These are phyloP conservation scores for Cutaneotrichosporon sp. DNA, from an alignment of 1,284 basidiomycete genomes.

Conservation along the genomic window DNA sequence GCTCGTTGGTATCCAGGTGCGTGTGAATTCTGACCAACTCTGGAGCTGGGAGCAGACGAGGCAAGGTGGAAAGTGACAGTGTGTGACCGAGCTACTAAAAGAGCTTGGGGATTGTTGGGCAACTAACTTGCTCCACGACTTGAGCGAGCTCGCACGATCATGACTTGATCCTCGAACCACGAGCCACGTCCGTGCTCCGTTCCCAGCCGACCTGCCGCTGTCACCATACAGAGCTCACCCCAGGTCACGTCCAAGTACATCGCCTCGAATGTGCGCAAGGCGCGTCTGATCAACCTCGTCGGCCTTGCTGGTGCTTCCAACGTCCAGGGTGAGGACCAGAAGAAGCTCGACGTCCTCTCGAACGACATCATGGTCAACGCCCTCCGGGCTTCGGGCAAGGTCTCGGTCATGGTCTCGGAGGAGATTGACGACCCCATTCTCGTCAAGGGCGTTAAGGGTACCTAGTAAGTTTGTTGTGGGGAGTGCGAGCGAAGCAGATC, in stretches of 20 bases:
- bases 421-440: constrained; percentile 86
- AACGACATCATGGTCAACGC: constrained; percentile 99
- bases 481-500: background rate
- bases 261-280: constrained; percentile 95
- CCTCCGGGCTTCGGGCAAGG: constrained; percentile 88
- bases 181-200: background rate
- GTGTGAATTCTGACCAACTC: background rate
- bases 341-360: constrained; percentile 95
- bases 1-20: constrained; percentile 88
- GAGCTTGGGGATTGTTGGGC: no score
- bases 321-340: constrained; percentile 98
- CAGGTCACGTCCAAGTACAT: constrained; percentile 76
- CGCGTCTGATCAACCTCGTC: constrained; percentile 96
- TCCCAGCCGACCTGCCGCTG: background rate
- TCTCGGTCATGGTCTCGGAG: constrained; percentile 94
- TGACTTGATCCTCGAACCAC: background rate
- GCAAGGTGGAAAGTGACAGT: background rate
- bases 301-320: constrained; percentile 95
- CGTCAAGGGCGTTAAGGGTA: constrained; percentile 64
- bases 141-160: background rate
- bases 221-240: constrained; percentile 7
- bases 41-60: background rate
- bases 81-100: background rate
- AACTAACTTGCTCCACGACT: no score
- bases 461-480: constrained; percentile 58